Evolutionary conservation across 2,329 filamentous ascomycete genomes (phyloP).

Genomic region (Ophiocordyceps camponoti-floridani): DNA sequence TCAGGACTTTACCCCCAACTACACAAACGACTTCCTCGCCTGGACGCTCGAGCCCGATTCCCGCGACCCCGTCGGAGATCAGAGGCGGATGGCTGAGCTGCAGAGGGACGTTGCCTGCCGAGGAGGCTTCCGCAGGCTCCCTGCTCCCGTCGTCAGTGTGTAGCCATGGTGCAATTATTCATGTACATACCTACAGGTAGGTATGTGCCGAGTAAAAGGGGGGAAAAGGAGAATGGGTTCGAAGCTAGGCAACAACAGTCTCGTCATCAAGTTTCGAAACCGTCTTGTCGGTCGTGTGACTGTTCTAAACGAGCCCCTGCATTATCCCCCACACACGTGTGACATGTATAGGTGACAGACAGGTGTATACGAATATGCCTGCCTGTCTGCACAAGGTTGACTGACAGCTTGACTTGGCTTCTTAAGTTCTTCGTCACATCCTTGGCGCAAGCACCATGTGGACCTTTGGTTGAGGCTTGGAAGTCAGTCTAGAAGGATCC

Average conservation of each 20-base stretch:
- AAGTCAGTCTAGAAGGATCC: too few relatives aligned
- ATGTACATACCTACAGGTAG: not conserved
- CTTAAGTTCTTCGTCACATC: too few relatives aligned
- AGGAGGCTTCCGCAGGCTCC: slow-evolving; percentile 44
- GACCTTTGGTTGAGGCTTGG: too few relatives aligned
- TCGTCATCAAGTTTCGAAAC: not conserved
- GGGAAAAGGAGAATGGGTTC: too few relatives aligned
- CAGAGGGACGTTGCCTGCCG: slow-evolving; percentile 47
- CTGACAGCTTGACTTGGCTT: too few relatives aligned
- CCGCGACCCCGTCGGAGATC: slow-evolving; percentile 49
- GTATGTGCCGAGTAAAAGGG: not conserved
- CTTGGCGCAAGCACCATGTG: too few relatives aligned
- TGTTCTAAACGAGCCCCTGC: too few relatives aligned
- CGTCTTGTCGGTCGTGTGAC: too few relatives aligned
- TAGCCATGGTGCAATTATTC: not conserved
- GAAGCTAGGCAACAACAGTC: not conserved
- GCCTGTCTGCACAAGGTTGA: too few relatives aligned
- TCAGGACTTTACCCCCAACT: slow-evolving; percentile 49
- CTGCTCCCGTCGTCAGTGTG: slow-evolving; percentile 2
- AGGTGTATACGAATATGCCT: too few relatives aligned
- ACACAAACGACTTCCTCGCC: slow-evolving; percentile 52
- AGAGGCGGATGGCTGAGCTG: slow-evolving; percentile 54
- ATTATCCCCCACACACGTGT: too few relatives aligned
- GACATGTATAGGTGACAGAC: too few relatives aligned
- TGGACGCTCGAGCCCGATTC: slow-evolving; percentile 51